Evolutionary conservation across 2,329 filamentous ascomycete genomes (phyloP).

Genomic region (Neofusicoccum sp.): DNA sequence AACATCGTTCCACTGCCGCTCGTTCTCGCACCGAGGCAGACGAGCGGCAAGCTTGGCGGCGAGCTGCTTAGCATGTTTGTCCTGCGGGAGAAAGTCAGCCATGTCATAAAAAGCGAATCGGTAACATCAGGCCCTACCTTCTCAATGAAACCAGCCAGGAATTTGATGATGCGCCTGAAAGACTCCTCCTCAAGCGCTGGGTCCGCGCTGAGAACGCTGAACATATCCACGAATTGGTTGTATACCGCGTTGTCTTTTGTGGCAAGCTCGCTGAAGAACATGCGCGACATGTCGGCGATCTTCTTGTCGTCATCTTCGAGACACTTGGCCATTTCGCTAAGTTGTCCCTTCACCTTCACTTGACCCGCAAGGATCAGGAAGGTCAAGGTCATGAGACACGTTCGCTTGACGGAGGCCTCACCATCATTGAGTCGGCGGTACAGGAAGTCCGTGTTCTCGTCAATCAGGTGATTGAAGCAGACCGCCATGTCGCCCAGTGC

Average conservation of each 20-base stretch:
- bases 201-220: constrained; percentile 84
- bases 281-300: constrained; percentile 87
- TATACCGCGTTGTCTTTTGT: constrained; percentile 99
- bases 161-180: constrained; percentile 83
- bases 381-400: constrained; percentile 96
- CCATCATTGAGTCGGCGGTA: constrained; percentile 89
- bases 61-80: constrained; percentile 94
- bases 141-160: constrained; percentile 92
- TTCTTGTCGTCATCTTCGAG: constrained; percentile 93
- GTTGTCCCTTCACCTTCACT: constrained; percentile 98
- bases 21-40: constrained; percentile 80
- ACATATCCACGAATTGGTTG: constrained; percentile 99
- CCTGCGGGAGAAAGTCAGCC: constrained; percentile 52
- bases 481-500: constrained; percentile 98
- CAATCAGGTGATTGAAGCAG: constrained; percentile 98
- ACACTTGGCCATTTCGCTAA: constrained; percentile 99
- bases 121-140: constrained; percentile 62
- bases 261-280: constrained; percentile 98
- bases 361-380: constrained; percentile 96
- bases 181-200: constrained; percentile 77
- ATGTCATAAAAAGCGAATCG: constrained; percentile 20
- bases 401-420: constrained; percentile 89
- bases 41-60: constrained; percentile 89
- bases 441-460: constrained; percentile 97
- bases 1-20: constrained; percentile 97